Percentiles rank a stretch among this genome's conserved stretches.
Evolutionary conservation across 176 grass and related monocot species (phyloP).

Genomic region (Ensete ventricosum): DNA sequence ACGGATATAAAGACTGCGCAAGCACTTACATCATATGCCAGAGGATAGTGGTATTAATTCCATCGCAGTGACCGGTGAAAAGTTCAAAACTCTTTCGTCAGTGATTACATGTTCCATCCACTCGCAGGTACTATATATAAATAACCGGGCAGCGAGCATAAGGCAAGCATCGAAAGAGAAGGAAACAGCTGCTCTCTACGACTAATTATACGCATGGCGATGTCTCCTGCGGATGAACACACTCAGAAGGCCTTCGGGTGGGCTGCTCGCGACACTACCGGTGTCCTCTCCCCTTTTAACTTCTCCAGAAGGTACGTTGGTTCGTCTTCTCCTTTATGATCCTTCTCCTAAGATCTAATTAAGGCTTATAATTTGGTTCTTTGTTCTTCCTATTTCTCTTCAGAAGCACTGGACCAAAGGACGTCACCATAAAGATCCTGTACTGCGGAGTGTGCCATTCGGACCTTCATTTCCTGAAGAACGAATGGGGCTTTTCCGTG

Average conservation of each 20-base stretch:
- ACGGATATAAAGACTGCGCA: too few species aligned
- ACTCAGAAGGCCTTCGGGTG: neutral
- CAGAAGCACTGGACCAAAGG: constrained; percentile 58
- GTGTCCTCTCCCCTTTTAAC: neutral
- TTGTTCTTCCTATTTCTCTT: neutral
- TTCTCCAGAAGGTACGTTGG: neutral
- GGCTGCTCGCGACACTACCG: neutral
- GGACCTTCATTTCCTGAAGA: constrained; percentile 59
- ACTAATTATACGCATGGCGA: neutral
- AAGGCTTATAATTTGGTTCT: too few species aligned
- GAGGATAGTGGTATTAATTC: too few species aligned
- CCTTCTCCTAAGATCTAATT: too few species aligned
- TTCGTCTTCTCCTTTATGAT: neutral
- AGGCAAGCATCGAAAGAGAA: too few species aligned
- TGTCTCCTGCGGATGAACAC: neutral
- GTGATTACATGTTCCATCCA: too few species aligned
- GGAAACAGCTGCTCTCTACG: too few species aligned
- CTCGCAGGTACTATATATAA: too few species aligned
- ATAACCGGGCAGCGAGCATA: too few species aligned
- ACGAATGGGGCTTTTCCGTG: constrained; percentile 43
- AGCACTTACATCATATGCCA: too few species aligned
- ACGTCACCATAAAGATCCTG: constrained; percentile 63
- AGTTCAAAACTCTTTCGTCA: too few species aligned
- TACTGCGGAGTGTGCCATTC: constrained; percentile 86
- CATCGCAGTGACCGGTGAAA: too few species aligned